Percentiles rank a stretch among this genome's conserved stretches.
phyloP scores from a whole-genome alignment of 75 land plant species.

The Picea glauca region DNA sequence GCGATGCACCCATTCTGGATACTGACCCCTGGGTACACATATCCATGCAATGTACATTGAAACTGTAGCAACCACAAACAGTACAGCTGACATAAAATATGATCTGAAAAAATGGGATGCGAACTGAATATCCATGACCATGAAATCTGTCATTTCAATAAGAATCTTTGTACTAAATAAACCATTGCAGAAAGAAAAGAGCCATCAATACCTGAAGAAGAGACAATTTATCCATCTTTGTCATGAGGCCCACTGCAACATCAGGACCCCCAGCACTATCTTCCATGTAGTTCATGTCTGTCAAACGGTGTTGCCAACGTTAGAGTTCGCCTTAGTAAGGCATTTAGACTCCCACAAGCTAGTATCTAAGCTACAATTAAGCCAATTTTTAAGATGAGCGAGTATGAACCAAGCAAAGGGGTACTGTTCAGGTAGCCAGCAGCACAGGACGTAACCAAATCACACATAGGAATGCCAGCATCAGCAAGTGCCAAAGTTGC shows the following conservation, averaged over 20 bases:
- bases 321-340: background rate
- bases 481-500: constrained; percentile 95
- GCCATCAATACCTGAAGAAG: constrained; percentile 73
- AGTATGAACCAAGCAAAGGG: constrained; percentile 71
- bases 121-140: background rate
- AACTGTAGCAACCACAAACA: background rate
- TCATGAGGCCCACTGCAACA: constrained; percentile 76
- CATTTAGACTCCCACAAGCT: background rate
- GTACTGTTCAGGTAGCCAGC: constrained; percentile 94
- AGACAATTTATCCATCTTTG: constrained; percentile 81
- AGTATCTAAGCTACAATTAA: background rate
- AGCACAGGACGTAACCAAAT: constrained; percentile 91
- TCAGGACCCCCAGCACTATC: constrained; percentile 99
- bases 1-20: no score
- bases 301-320: background rate
- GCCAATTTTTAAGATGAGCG: background rate
- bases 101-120: background rate
- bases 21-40: background rate
- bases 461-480: constrained; percentile 99
- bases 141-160: background rate
- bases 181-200: constrained; percentile 5
- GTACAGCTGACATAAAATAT: background rate
- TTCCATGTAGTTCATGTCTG: constrained; percentile 92
- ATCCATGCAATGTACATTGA: background rate
- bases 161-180: background rate